These are phyloP conservation scores for Coemansia reversa DNA, from an alignment of 192 early-diverging fungal genomes.

Conservation along the genomic window DNA sequence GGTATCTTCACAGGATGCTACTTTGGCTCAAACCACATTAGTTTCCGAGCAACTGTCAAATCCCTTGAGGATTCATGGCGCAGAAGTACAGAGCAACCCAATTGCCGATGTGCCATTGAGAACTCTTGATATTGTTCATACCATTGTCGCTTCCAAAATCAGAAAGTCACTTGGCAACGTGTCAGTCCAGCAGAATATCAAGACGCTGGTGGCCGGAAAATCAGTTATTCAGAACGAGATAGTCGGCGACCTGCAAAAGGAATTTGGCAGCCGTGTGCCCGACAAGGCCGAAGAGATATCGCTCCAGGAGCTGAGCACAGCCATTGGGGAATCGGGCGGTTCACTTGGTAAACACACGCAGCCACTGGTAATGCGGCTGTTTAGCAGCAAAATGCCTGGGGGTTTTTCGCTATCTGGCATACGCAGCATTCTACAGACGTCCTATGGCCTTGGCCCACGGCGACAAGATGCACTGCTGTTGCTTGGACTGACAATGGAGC, in stretches of 20 bases:
- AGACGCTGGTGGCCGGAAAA: conserved; percentile 94
- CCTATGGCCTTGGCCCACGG: conserved; percentile 63
- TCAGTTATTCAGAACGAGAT: conserved; percentile 97
- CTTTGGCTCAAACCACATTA: not conserved
- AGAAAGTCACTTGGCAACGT: conserved; percentile 81
- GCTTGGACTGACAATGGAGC: conserved; percentile 80
- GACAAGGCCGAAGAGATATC: conserved; percentile 87
- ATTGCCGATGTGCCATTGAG: conserved; percentile 71
- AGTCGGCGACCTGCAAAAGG: conserved; percentile 89
- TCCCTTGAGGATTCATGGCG: conserved; percentile 28
- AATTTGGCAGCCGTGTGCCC: conserved; percentile 78
- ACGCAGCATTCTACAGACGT: conserved; percentile 60
- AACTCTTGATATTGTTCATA: conserved; percentile 74
- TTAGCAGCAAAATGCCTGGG: conserved; percentile 90
- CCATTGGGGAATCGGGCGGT: conserved; percentile 64
- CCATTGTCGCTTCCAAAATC: conserved; percentile 82
- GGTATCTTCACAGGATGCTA: not conserved
- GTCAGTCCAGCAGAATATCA: conserved; percentile 49
- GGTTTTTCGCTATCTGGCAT: conserved; percentile 75
- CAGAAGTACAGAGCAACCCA: conserved; percentile 17
- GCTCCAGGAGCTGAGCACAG: conserved; percentile 78
- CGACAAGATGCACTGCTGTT: conserved; percentile 76
- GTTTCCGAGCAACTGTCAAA: not conserved
- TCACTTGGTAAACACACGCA: conserved; percentile 79
- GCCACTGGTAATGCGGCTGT: conserved; percentile 76